Base-by-base conservation (phyloP, 2,329 filamentous ascomycete genomes). In the Diaporthe batatas region DNA sequence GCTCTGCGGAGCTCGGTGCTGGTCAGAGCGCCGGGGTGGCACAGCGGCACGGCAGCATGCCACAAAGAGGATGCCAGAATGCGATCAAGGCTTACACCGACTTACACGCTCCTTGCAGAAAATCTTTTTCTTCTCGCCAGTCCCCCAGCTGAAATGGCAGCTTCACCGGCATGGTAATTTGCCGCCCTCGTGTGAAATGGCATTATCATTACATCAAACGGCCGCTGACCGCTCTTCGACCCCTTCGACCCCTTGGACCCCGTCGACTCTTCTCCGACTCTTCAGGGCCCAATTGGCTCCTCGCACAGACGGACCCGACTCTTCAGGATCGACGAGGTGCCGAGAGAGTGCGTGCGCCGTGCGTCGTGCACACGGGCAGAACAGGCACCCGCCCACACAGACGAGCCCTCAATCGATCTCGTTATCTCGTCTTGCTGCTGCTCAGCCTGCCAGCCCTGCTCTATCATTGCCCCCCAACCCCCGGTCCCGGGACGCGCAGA, bases 31-130 rank as follows among this genome's bases (percentile, higher is more conserved):
- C 62, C 53, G 68, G 25, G 25, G 47, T 59, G 58, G 8, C n/a
- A 54, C 69, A 68, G 23, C 47, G 14, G 58, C 44, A 44, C 6
- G n/a, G 36, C 36, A 29, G 58, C 51, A 42, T 54, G 47, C 49
- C 47, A 72, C 23, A 64, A 59, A 59, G 70, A 62, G 7, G 58
- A 62, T 62, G 39, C 58, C 58, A 62, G 59, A 67, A 36, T 54
- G 42, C 51, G 55, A 72, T 32, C 70, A 59, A 62, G 64, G 57
- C 62, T 74, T 53, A 72, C 73, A 74, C 73, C 59, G 72, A 73
- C 54, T 67, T 64, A 54, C 54, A 71, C 58, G 14, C 36, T 8
- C n/a, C 68, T 16, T 21, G 21, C 23, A 47, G 25, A 58, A 68
- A 68, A 53, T 51, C 32, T 68, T 39, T 67, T 62, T 25, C 29